A percentile compares a stretch with the other conserved stretches of the same genome.
These are phyloP conservation scores for Nelumbo lutea DNA, from an alignment of 164 flowering plant genomes.

Conservation along the genomic window DNA sequence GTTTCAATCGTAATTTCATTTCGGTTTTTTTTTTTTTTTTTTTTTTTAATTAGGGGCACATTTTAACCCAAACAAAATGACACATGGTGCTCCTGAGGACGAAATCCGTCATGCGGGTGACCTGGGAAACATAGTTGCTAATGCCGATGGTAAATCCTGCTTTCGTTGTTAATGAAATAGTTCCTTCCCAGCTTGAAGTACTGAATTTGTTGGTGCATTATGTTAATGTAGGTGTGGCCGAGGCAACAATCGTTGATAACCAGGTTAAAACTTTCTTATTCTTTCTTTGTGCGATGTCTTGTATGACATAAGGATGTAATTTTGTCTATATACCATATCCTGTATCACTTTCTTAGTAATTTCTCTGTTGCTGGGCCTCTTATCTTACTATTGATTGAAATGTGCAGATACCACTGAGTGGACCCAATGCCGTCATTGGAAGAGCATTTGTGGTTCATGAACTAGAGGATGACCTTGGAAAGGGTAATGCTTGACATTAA, in stretches of 20 bases:
- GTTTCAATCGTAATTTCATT: neutral
- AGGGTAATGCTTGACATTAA: constrained; percentile 35
- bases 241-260: constrained; percentile 77
- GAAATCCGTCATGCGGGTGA: constrained; percentile 98
- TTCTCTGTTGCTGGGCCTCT: too few species aligned
- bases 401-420: constrained; percentile 21
- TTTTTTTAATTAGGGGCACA: constrained; percentile 52
- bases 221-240: constrained; percentile 71
- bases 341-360: neutral
- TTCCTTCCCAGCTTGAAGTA: neutral
- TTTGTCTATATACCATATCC: neutral
- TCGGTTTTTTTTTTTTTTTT: neutral
- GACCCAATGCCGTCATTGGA: constrained; percentile 62
- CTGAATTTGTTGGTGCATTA: constrained; percentile 1
- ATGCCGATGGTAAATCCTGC: constrained; percentile 61
- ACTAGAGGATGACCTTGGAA: constrained; percentile 2
- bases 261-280: constrained; percentile 47
- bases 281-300: neutral
- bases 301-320: neutral
- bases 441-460: constrained; percentile 3
- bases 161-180: neutral
- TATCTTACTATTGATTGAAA: neutral
- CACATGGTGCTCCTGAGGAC: constrained; percentile 96
- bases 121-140: constrained; percentile 99
- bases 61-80: constrained; percentile 74